Percentiles rank a stretch among this genome's conserved stretches.
These are phyloP conservation scores for Carex pumila DNA, from an alignment of 176 grass and related monocot genomes.

Conservation along the genomic window DNA sequence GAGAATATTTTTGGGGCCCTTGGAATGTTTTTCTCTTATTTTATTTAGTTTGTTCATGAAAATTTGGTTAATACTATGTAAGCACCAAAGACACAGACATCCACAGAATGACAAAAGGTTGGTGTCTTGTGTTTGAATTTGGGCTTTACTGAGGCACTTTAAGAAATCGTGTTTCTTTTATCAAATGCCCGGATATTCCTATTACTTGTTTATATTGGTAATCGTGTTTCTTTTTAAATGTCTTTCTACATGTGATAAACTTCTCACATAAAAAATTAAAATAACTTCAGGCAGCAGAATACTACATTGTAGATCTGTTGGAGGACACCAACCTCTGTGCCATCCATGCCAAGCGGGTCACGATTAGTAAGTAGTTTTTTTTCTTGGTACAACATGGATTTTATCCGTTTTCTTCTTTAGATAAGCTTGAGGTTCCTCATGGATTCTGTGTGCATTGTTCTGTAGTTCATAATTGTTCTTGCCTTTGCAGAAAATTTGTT, in stretches of 20 bases:
- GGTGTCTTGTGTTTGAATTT: neutral
- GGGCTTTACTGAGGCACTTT: neutral
- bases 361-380: slow-evolving; percentile 46
- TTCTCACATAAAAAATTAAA: neutral
- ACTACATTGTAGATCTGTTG: slow-evolving; percentile 39
- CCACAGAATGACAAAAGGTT: neutral
- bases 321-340: slow-evolving; percentile 44
- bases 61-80: neutral
- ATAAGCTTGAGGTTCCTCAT: neutral
- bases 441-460: neutral
- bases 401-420: neutral
- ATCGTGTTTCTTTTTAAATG: neutral
- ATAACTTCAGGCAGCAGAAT: slow-evolving; percentile 49
- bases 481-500: neutral
- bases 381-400: neutral
- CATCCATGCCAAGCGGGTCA: slow-evolving; percentile 54
- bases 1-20: neutral
- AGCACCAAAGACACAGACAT: neutral
- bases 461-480: neutral
- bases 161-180: neutral
- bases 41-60: neutral
- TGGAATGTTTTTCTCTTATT: neutral
- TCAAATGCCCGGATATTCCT: neutral
- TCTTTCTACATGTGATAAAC: neutral
- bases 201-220: neutral